Conservation (phyloP, 106 monocot genomes). For the Acorus gramineus region DNA sequence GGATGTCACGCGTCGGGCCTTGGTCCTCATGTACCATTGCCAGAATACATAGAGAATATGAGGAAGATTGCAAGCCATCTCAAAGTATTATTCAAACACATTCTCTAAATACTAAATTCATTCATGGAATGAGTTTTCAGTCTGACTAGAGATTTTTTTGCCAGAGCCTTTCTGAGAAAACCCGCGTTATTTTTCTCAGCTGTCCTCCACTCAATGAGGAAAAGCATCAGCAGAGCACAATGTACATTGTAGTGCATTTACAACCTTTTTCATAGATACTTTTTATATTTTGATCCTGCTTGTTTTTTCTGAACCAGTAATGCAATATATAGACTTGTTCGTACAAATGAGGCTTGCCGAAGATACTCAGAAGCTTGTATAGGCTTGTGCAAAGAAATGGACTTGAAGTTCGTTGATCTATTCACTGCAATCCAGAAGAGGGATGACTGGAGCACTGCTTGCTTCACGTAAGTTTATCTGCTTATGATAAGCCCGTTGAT, state of each 20-base stretch:
- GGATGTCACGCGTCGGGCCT: constrained; percentile 66
- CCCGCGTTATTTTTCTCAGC: constrained; percentile 64
- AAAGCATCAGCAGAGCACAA: constrained; percentile 20
- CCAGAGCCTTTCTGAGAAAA: constrained; percentile 72
- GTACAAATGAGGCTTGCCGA: constrained; percentile 60
- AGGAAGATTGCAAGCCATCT: constrained; percentile 60
- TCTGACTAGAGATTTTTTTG: neutral
- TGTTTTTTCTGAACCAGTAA: constrained; percentile 10
- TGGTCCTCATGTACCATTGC: constrained; percentile 83
- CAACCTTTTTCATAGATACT: neutral
- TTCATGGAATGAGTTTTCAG: neutral
- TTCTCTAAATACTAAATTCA: neutral
- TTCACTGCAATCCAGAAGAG: constrained; percentile 54
- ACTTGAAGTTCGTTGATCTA: constrained; percentile 63
- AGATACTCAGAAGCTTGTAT: constrained; percentile 75
- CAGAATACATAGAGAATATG: constrained; percentile 77
- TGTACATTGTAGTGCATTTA: constrained; percentile 13
- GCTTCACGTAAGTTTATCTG: constrained; percentile 59
- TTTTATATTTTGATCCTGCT: neutral
- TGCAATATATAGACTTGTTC: constrained; percentile 24
- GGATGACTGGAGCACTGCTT: constrained; percentile 57
- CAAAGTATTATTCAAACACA: constrained; percentile 25
- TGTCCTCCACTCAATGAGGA: constrained; percentile 84
- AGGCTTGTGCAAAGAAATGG: constrained; percentile 59
- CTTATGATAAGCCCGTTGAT: neutral